These are phyloP conservation scores for Rubroboletus pulcherrimus DNA, from an alignment of 768 basidiomycete species.

Conservation along the genomic window DNA sequence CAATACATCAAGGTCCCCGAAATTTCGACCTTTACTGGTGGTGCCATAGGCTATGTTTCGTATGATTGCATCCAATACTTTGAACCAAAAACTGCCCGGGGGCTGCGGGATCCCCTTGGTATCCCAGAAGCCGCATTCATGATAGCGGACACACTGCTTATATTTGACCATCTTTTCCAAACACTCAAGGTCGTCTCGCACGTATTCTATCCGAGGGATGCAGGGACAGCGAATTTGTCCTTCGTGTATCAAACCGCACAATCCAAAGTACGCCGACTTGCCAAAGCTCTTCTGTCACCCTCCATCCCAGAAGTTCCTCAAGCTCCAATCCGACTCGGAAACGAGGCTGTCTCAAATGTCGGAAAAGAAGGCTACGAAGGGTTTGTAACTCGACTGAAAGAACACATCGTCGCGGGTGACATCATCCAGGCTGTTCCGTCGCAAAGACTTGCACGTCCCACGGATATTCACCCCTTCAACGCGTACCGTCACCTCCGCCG, in stretches of 20 bases:
- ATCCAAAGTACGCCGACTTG: slow-evolving; percentile 76
- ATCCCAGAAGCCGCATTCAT: slow-evolving; percentile 97
- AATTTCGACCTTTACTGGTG: slow-evolving; percentile 92
- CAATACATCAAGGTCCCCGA: slow-evolving; percentile 90
- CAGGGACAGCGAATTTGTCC: slow-evolving; percentile 61
- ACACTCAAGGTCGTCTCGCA: slow-evolving; percentile 95
- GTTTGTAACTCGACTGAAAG: slow-evolving; percentile 89
- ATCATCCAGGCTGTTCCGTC: slow-evolving; percentile 99
- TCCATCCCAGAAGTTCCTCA: slow-evolving; percentile 65
- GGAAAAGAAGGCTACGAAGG: slow-evolving; percentile 88
- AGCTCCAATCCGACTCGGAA: slow-evolving; percentile 57
- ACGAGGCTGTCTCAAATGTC: slow-evolving; percentile 79
- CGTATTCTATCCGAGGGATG: slow-evolving; percentile 77
- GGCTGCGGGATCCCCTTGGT: slow-evolving; percentile 71
- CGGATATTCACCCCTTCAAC: slow-evolving; percentile 93
- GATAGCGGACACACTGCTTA: slow-evolving; percentile 91
- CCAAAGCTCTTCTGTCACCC: slow-evolving; percentile 55
- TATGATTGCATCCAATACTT: slow-evolving; percentile 97
- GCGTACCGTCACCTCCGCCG: slow-evolving; percentile 91
- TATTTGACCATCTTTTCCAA: slow-evolving; percentile 97
- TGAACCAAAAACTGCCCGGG: slow-evolving; percentile 84
- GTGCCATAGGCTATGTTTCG: slow-evolving; percentile 95
- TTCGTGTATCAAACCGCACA: slow-evolving; percentile 90
- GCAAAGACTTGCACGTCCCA: slow-evolving; percentile 82
- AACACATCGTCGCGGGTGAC: slow-evolving; percentile 93